These are phyloP conservation scores for Candida mattraensis DNA, from an alignment of 805 yeast species.

Conservation along the genomic window DNA sequence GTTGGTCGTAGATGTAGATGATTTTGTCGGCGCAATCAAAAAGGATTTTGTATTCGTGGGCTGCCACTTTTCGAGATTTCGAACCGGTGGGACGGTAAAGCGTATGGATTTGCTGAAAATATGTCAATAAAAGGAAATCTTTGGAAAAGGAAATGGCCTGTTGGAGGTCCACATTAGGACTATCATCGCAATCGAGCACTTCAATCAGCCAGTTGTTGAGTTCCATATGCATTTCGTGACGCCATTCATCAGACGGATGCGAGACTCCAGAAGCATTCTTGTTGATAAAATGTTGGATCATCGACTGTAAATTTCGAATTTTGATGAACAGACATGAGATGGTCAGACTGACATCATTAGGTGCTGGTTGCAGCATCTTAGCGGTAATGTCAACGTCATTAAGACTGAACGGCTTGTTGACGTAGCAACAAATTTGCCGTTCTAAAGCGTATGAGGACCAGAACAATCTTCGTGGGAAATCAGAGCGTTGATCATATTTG, in stretches of 20 bases:
- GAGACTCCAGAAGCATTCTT: constrained; percentile 1
- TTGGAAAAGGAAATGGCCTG: constrained; percentile 4
- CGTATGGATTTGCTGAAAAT: constrained; percentile 19
- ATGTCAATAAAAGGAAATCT: constrained; percentile 20
- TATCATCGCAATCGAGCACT: constrained; percentile 7
- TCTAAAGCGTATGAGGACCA: constrained; percentile 51
- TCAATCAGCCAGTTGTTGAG: constrained; percentile 16
- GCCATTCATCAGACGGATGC: constrained; percentile 4
- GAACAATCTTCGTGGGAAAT: constrained; percentile 34
- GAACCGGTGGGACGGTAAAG: constrained; percentile 19
- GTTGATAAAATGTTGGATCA: constrained; percentile 18
- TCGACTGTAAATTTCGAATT: constrained; percentile 19
- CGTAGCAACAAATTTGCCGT: constrained; percentile 47
- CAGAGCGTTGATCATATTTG: neutral
- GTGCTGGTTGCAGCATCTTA: constrained; percentile 4
- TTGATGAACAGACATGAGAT: constrained; percentile 17
- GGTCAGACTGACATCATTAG: constrained; percentile 4
- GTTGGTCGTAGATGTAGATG: constrained; percentile 14
- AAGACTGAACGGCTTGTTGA: constrained; percentile 46
- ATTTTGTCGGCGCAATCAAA: constrained; percentile 14
- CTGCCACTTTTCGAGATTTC: constrained; percentile 2
- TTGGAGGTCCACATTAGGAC: neutral
- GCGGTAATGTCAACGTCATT: constrained; percentile 34
- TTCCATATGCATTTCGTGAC: constrained; percentile 18
- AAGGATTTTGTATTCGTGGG: constrained; percentile 13